Percentiles rank a stretch among this genome's conserved stretches.
phyloP scores from a whole-genome alignment of 192 early-diverging fungal species.

The Rhizophagus clarus region DNA sequence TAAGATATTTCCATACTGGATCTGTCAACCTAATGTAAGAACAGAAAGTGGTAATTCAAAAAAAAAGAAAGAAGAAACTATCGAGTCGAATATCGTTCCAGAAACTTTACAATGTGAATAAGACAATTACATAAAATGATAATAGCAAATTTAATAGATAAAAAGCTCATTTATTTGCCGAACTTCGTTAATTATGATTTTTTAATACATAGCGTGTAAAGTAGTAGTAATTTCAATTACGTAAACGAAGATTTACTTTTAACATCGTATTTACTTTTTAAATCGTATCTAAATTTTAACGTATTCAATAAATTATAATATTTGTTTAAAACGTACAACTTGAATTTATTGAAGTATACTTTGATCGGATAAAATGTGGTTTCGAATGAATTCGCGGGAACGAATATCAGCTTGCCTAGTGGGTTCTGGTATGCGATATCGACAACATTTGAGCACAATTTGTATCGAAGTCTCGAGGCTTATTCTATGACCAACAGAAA shows the following conservation, averaged over 20 bases:
- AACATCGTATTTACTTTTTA: no score
- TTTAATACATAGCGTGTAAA: no score
- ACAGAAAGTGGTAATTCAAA: not conserved
- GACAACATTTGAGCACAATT: constrained; percentile 63
- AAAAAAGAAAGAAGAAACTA: not conserved
- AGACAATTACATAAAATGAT: not conserved
- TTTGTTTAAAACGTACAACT: no score
- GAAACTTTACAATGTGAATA: not conserved
- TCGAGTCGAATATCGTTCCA: not conserved
- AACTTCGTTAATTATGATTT: no score
- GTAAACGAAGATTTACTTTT: no score
- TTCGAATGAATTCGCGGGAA: constrained; percentile 54
- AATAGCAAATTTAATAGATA: not conserved
- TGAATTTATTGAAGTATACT: no score
- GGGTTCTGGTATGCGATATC: constrained; percentile 83
- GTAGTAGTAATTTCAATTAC: no score
- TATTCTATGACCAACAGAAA: constrained; percentile 82
- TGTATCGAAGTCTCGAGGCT: constrained; percentile 68
- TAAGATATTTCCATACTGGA: constrained; percentile 66
- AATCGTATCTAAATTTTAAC: no score
- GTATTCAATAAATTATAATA: no score
- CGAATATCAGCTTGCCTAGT: constrained; percentile 83
- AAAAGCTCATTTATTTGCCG: no score
- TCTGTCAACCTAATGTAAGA: constrained; percentile 69
- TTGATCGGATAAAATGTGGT: no score